Percentiles rank a stretch among this genome's conserved stretches.
Conservation (phyloP, 2,329 filamentous ascomycete species). For the Aureobasidium sp. region DNA sequence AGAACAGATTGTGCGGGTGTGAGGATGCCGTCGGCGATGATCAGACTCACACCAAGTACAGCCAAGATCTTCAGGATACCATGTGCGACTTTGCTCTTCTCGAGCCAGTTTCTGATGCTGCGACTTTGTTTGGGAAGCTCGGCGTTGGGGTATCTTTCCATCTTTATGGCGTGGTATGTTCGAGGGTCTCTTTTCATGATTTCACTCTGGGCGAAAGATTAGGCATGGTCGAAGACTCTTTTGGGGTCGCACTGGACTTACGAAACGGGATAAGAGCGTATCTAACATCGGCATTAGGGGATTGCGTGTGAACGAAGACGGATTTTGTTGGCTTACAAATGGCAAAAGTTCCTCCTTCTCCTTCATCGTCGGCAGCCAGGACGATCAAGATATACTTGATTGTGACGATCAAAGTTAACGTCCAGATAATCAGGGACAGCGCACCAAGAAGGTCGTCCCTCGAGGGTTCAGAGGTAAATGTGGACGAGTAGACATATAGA, state of each 20-base stretch:
- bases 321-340: conserved; percentile 31
- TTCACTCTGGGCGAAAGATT: conserved; percentile 35
- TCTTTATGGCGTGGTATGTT: conserved; percentile 45
- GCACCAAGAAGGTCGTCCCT: conserved; percentile 55
- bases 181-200: conserved; percentile 53
- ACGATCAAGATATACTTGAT: conserved; percentile 62
- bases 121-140: conserved; percentile 48
- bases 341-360: conserved; percentile 62
- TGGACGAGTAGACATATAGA: conserved; percentile 65
- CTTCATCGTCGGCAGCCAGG: conserved; percentile 59
- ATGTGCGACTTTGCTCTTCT: conserved; percentile 46
- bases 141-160: conserved; percentile 50
- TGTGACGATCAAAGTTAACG: conserved; percentile 59
- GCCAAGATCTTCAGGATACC: conserved; percentile 52
- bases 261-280: conserved; percentile 53
- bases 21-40: conserved; percentile 58
- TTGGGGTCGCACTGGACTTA: conserved; percentile 21
- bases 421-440: conserved; percentile 62
- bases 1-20: conserved; percentile 64
- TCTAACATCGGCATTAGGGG: conserved; percentile 22
- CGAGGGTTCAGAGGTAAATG: conserved; percentile 46
- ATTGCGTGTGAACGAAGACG: too few relatives aligned
- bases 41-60: conserved; percentile 58
- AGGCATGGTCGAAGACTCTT: not conserved
- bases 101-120: conserved; percentile 48